These are phyloP conservation scores for Eucalyptus grandis DNA, from an alignment of 345 rosid genomes.

Conservation along the genomic window DNA sequence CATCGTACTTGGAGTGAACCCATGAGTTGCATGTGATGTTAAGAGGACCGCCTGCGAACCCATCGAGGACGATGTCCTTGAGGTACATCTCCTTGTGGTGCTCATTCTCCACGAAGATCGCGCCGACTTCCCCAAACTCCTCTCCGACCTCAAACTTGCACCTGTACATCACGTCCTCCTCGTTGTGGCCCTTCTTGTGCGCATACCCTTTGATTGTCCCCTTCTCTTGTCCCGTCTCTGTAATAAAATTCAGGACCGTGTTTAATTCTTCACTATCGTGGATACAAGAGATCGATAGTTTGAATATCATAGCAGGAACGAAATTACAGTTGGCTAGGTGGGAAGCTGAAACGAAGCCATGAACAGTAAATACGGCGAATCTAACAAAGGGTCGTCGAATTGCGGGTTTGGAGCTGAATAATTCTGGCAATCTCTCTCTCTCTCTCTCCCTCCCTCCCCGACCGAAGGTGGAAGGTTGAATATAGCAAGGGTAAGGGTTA, in stretches of 20 bases:
- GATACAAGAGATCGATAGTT: not conserved
- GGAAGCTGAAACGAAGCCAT: not conserved
- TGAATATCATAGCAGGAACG: not conserved
- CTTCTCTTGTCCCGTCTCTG: constrained; percentile 38
- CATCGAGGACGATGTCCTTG: constrained; percentile 32
- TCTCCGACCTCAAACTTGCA: constrained; percentile 33
- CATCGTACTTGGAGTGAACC: constrained; percentile 41
- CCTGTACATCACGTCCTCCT: constrained; percentile 30
- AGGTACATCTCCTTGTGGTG: constrained; percentile 60
- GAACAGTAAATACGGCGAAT: not conserved
- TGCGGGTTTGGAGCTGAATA: too few species aligned
- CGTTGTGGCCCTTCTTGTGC: constrained; percentile 2
- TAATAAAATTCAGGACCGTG: not conserved
- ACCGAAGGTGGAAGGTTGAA: not conserved
- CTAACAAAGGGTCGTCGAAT: too few species aligned
- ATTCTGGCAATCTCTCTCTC: too few species aligned
- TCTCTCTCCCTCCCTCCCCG: not conserved
- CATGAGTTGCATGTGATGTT: constrained; percentile 44
- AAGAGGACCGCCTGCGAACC: constrained; percentile 15
- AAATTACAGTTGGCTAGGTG: not conserved
- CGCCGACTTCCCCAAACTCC: constrained; percentile 60
- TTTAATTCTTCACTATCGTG: not conserved
- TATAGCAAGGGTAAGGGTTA: not conserved
- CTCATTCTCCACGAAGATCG: constrained; percentile 51
- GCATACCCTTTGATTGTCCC: constrained; percentile 37